A percentile compares a stretch with the other conserved stretches of the same genome.
Conservation (phyloP, 1,284 basidiomycete species). For the Abortiporus biennis region DNA sequence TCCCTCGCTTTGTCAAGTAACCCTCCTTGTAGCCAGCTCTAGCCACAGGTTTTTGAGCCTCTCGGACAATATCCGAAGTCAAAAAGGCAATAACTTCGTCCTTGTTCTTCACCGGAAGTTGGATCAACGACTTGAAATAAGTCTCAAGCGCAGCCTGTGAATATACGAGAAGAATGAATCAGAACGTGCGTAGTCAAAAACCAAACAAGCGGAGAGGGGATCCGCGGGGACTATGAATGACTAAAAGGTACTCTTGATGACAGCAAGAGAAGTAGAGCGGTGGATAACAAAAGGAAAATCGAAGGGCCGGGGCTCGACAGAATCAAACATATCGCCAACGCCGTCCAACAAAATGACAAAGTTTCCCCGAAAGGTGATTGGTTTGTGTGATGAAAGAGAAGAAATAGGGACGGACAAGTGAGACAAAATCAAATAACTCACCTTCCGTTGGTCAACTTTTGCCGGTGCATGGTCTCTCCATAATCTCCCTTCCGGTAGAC, state of each 20-base stretch:
- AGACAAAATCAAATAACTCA: slow-evolving; percentile 28
- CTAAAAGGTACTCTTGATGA: background rate
- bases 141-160: slow-evolving; percentile 72
- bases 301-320: background rate
- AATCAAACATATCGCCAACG: background rate
- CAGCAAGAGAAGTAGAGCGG: background rate
- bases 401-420: background rate
- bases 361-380: too few species aligned
- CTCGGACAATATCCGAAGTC: slow-evolving; percentile 81
- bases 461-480: slow-evolving; percentile 98
- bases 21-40: slow-evolving; percentile 90
- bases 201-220: too few species aligned
- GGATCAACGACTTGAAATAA: slow-evolving; percentile 84
- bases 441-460: slow-evolving; percentile 93
- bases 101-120: slow-evolving; percentile 82
- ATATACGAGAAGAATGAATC: slow-evolving; percentile 10
- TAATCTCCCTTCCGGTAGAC: slow-evolving; percentile 84
- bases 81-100: slow-evolving; percentile 90
- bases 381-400: slow-evolving; percentile 2
- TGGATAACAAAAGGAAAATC: background rate
- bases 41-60: slow-evolving; percentile 66
- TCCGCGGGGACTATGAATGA: too few species aligned
- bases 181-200: too few species aligned
- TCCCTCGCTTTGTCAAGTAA: slow-evolving; percentile 93
- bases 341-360: too few species aligned